These are phyloP conservation scores for Eucalyptus erythrocorys DNA, from an alignment of 345 rosid genomes.

Conservation along the genomic window DNA sequence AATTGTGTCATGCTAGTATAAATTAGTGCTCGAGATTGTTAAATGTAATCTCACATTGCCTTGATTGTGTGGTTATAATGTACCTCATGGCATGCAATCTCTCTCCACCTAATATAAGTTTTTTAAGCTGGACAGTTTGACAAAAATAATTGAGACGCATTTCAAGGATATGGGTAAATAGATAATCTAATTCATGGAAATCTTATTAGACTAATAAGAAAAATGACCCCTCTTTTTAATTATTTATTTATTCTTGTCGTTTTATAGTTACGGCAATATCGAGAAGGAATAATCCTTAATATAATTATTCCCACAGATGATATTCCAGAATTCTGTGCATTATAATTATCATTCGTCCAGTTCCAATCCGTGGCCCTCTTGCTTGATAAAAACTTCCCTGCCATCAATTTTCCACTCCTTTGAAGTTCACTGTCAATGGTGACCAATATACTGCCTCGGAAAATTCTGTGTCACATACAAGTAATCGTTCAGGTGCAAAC, in stretches of 20 bases:
- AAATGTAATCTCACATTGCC: not conserved
- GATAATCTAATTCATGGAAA: not conserved
- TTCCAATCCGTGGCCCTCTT: not conserved
- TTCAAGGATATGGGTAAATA: not conserved
- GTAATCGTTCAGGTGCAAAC: not conserved
- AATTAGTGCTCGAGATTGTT: not conserved
- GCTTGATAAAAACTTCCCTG: not conserved
- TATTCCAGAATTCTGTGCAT: not conserved
- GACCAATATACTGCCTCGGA: not conserved
- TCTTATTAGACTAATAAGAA: not conserved
- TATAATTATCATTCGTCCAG: not conserved
- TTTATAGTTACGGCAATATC: not conserved
- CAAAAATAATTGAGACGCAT: accelerated
- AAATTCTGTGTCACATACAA: accelerated
- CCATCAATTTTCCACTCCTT: not conserved
- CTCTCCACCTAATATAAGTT: not conserved
- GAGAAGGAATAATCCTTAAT: not conserved
- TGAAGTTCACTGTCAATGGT: not conserved
- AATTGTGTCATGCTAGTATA: not conserved
- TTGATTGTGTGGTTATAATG: not conserved
- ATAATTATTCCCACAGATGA: not conserved
- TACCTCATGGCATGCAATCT: not conserved
- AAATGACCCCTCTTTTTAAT: not conserved
- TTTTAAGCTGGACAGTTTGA: not conserved
- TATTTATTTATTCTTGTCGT: too few species aligned